Conservation (phyloP, 768 basidiomycete species). For the Boletellus emodensis region DNA sequence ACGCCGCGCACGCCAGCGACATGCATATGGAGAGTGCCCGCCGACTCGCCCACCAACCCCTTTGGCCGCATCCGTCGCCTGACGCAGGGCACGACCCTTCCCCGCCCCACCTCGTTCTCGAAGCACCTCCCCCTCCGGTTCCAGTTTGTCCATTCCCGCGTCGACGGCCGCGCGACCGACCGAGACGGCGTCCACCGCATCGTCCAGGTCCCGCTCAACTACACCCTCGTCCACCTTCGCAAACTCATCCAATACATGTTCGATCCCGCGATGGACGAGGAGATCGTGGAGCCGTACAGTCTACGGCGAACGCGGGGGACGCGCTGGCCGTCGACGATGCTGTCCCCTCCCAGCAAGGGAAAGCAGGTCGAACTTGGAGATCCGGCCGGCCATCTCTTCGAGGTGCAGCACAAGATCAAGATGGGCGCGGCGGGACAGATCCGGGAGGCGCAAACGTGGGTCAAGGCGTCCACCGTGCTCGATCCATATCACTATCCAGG, state of each 20-base stretch:
- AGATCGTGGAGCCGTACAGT: slow-evolving; percentile 19
- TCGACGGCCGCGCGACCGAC: slow-evolving; percentile 18
- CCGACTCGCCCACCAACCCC: slow-evolving; percentile 69
- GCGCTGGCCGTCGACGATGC: slow-evolving; percentile 24
- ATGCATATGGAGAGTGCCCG: slow-evolving; percentile 43
- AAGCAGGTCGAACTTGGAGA: slow-evolving; percentile 14
- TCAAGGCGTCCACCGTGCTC: slow-evolving; percentile 48
- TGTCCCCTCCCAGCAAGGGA: slow-evolving; percentile 14
- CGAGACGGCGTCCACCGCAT: slow-evolving; percentile 58
- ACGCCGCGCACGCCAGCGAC: slow-evolving; percentile 36
- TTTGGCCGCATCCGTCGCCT: slow-evolving; percentile 54
- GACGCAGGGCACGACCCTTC: slow-evolving; percentile 36
- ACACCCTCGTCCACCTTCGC: slow-evolving; percentile 63
- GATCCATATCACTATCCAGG: slow-evolving; percentile 46
- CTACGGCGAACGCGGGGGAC: slow-evolving; percentile 11
- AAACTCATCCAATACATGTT: slow-evolving; percentile 62
- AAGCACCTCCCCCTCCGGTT: slow-evolving; percentile 63
- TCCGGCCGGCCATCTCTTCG: slow-evolving; percentile 51
- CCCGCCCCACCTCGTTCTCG: slow-evolving; percentile 45
- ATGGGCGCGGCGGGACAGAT: slow-evolving; percentile 53
- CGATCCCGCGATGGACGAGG: slow-evolving; percentile 23
- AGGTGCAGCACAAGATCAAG: slow-evolving; percentile 47
- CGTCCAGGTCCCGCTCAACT: slow-evolving; percentile 66
- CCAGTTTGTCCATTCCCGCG: slow-evolving; percentile 45
- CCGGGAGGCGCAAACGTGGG: slow-evolving; percentile 43